Evolutionary conservation across 192 early-diverging fungal species (phyloP).

Genomic region (Paraglomus brasilianum): DNA sequence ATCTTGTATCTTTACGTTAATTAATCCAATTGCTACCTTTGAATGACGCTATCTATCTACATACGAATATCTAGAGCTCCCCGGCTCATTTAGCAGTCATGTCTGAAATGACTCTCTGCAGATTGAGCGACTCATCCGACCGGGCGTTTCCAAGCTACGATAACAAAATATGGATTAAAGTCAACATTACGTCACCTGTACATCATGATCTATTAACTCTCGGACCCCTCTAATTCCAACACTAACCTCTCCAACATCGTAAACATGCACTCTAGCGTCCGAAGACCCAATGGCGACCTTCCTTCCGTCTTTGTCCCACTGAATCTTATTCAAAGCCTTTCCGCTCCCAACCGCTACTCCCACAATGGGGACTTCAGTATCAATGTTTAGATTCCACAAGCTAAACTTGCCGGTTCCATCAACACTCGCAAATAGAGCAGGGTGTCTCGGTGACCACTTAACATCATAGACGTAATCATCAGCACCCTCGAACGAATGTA

Average conservation of each 20-base stretch:
- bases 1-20: too few species aligned
- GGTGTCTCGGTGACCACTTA: conserved; percentile 94
- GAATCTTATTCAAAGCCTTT: conserved; percentile 88
- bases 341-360: conserved; percentile 57
- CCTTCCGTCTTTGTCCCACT: conserved; percentile 90
- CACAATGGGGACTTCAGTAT: conserved; percentile 70
- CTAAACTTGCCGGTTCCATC: conserved; percentile 90
- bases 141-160: not conserved
- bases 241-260: conserved; percentile 89
- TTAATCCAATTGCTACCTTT: too few species aligned
- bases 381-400: conserved; percentile 91
- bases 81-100: not conserved
- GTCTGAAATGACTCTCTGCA: conserved; percentile 27
- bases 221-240: not conserved
- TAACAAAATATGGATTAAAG: not conserved
- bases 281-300: conserved; percentile 78
- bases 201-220: not conserved
- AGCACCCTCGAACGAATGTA: conserved; percentile 88
- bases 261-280: conserved; percentile 83
- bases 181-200: not conserved
- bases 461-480: conserved; percentile 99
- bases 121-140: conserved; percentile 18
- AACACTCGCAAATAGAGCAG: conserved; percentile 87
- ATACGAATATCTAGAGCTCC: too few species aligned
- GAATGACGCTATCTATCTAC: too few species aligned